Evolutionary conservation across 345 rosid genomes (phyloP), one percentile per base, ranked within the genome.

Genomic region (Mangifera indica): DNA sequence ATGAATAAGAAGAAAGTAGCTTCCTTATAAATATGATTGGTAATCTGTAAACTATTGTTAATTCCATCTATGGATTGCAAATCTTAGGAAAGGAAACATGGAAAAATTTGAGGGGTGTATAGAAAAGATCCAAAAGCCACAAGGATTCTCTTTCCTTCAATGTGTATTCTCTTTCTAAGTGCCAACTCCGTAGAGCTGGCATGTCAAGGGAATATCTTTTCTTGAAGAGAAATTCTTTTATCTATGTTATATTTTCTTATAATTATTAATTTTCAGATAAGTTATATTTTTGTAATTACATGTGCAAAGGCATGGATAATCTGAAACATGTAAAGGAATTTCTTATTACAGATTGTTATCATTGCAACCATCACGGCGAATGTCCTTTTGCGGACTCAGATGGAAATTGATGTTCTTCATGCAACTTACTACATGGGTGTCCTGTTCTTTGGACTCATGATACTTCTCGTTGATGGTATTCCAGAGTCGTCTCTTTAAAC

Each of bases 401-500:
- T 86, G 88, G 80, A 70, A n/a, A 64, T 81, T 29, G 87, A 87
- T 73, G 73, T 74, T 58, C 24, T 77, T 62, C 84, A 87, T 68
- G 89, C 85, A 63, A 86, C 79, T 63, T 79, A 81, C 74, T 86
- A 79, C 70, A 53, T 86, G 83, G 87, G 90, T 29, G 72, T 85
- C 25, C 57, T 89, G 34, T 86, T 83, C 72, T 89, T 64, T 66
- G 77, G 86, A 8, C 82, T 84, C 5, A 6, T 81, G 32, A 77
- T 84, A 66, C 73, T 87, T n/a, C 56, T 83, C 1, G 78, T 83
- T 18, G 83, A 87, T 67, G 92, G 87, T 15, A n/a, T 84, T 57
- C 83, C 89, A 2, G 95, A 89, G 72, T 7, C 83, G 71, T 49
- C 87, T 89, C 79, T 77, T 85, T 63, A 89, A 89, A 55, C 95